A percentile compares a stretch with the other conserved stretches of the same genome.
phyloP scores from a whole-genome alignment of 345 rosid species.

The Eucalyptus tenuipes region DNA sequence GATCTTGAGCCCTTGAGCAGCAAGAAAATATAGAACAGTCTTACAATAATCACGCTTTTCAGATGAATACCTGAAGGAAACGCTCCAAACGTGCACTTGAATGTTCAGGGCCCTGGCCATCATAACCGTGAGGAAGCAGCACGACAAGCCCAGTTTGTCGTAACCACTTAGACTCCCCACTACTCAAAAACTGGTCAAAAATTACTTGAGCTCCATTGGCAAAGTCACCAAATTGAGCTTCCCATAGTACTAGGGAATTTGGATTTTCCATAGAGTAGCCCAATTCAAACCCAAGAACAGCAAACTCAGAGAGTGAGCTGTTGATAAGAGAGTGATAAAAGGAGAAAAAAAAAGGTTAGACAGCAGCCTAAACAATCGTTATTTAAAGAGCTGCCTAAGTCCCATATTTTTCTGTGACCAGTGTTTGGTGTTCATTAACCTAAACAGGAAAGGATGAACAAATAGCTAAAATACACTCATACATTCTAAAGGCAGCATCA shows the following conservation, averaged over 20 bases:
- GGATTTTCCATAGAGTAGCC: conserved; percentile 15
- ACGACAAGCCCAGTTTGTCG: conserved; percentile 12
- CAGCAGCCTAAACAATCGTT: not conserved
- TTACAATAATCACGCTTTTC: not conserved
- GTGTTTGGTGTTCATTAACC: not conserved
- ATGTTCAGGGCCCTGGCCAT: conserved; percentile 16
- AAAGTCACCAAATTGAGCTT: conserved; percentile 11
- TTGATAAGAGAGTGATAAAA: not conserved
- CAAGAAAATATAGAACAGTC: not conserved
- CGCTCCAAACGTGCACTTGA: conserved; percentile 10
- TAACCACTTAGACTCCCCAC: conserved; percentile 10
- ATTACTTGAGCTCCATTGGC: conserved; percentile 13
- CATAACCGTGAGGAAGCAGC: conserved; percentile 12
- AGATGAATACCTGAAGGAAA: conserved; percentile 2
- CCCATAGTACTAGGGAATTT: conserved; percentile 8
- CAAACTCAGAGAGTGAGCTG: conserved; percentile 11
- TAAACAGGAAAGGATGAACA: not conserved
- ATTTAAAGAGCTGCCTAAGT: not conserved
- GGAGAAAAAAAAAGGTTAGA: not conserved
- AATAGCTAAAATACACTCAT: not conserved
- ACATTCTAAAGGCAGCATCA: not conserved
- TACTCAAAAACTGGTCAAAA: conserved; percentile 7
- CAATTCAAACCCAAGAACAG: conserved; percentile 12
- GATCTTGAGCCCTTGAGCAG: not conserved
- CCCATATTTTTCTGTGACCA: not conserved